Percentiles rank a stretch among this genome's conserved stretches.
These are phyloP conservation scores for Penicillium olsonii DNA, from an alignment of 2,329 filamentous ascomycete genomes.

Conservation along the genomic window DNA sequence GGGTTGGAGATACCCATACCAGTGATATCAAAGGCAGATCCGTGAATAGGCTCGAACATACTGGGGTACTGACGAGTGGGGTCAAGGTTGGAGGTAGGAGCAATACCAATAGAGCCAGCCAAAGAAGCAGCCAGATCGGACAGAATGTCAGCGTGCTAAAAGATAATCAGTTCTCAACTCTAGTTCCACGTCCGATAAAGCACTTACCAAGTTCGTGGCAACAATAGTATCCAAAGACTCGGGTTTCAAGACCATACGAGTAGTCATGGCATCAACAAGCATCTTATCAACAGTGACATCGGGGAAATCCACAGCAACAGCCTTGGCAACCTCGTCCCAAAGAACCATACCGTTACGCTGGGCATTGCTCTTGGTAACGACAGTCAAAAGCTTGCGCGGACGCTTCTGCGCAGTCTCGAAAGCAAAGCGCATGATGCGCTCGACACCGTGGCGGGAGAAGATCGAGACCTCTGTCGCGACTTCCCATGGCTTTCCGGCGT, in stretches of 20 bases:
- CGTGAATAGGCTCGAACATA: conserved; percentile 66
- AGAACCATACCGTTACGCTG: conserved; percentile 68
- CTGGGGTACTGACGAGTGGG: conserved; percentile 62
- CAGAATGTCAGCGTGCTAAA: conserved; percentile 62
- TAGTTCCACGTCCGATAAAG: not conserved
- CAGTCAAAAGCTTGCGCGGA: conserved; percentile 60
- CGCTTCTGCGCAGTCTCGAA: conserved; percentile 62
- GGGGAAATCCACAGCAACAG: conserved; percentile 59
- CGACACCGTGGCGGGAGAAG: conserved; percentile 62
- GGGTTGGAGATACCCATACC: conserved; percentile 64
- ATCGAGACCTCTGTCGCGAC: conserved; percentile 63
- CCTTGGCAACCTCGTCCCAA: conserved; percentile 64
- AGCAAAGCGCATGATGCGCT: conserved; percentile 63
- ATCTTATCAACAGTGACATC: conserved; percentile 66
- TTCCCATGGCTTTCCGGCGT: conserved; percentile 61
- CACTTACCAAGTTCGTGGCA: conserved; percentile 57
- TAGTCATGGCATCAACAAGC: conserved; percentile 68
- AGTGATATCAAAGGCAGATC: conserved; percentile 65
- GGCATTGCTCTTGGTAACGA: conserved; percentile 67
- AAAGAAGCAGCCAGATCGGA: conserved; percentile 70
- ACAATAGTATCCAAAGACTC: conserved; percentile 64
- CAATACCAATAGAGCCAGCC: conserved; percentile 71
- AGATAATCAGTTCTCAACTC: conserved; percentile 24
- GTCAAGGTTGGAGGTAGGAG: conserved; percentile 69
- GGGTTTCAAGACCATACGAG: conserved; percentile 63